Conservation (phyloP, 495 filamentous ascomycete species). For the Lindgomyces ingoldianus region DNA sequence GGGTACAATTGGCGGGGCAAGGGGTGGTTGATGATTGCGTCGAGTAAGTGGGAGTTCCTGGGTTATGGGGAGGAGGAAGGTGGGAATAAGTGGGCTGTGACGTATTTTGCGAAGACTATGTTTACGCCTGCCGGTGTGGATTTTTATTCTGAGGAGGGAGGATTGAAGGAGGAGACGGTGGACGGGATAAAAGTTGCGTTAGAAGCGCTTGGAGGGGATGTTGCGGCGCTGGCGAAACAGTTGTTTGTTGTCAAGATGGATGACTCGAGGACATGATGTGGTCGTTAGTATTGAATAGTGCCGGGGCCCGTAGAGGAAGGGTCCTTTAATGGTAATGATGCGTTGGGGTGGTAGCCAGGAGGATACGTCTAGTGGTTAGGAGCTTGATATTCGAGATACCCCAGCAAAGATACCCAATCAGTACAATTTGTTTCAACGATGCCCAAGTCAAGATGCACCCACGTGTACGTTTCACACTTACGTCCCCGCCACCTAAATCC, state of each 20-base stretch:
- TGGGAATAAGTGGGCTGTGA: slow-evolving; percentile 62
- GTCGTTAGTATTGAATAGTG: no score
- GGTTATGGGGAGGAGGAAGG: slow-evolving; percentile 62
- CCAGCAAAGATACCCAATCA: no score
- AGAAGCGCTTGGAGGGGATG: slow-evolving; percentile 43
- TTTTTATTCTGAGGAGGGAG: slow-evolving; percentile 63
- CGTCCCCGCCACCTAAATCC: no score
- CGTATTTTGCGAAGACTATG: slow-evolving; percentile 71
- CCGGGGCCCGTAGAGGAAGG: no score
- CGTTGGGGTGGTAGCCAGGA: no score
- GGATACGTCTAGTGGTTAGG: no score
- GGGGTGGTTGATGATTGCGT: slow-evolving; percentile 64
- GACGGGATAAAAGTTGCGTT: slow-evolving; percentile 47
- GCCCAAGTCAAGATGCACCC: no score
- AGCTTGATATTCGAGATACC: no score
- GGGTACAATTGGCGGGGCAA: slow-evolving; percentile 72
- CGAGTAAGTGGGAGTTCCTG: slow-evolving; percentile 72
- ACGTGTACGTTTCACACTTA: no score
- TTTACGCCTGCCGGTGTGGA: slow-evolving; percentile 78
- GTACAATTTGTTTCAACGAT: no score
- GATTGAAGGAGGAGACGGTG: slow-evolving; percentile 52
- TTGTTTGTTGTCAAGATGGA: slow-evolving; percentile 48
- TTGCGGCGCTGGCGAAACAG: slow-evolving; percentile 45
- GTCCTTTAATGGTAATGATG: no score
- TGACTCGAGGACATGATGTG: no score